Evolutionary conservation across 345 rosid species (phyloP).

Genomic region (Toxicodendron radicans): DNA sequence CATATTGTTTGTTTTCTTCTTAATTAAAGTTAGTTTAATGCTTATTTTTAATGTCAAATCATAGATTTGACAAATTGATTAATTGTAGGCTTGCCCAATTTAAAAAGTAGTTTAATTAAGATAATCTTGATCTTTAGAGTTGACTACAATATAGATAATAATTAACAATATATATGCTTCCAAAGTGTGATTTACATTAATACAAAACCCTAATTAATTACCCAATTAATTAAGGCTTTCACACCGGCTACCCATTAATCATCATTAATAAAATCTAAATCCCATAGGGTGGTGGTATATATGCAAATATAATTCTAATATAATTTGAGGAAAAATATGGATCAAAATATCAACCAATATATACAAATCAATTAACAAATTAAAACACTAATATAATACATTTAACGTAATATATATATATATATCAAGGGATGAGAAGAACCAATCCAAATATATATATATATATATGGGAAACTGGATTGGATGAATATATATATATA

Average conservation of each 20-base stretch:
- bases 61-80: not conserved
- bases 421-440: constrained; percentile 18
- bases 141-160: not conserved
- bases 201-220: not conserved
- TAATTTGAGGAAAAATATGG: not conserved
- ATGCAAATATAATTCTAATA: too few relatives aligned
- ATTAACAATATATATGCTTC: not conserved
- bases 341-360: not conserved
- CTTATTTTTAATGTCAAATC: too few relatives aligned
- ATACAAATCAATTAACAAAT: not conserved
- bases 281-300: too few relatives aligned
- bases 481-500: constrained; percentile 8
- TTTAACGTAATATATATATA: not conserved
- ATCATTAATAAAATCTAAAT: too few relatives aligned
- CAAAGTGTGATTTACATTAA: not conserved
- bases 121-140: not conserved
- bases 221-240: too few relatives aligned
- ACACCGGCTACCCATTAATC: too few relatives aligned
- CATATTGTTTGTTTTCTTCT: not conserved
- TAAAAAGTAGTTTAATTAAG: not conserved
- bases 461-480: constrained; percentile 31
- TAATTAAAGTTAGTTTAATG: not conserved
- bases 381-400: not conserved
- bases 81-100: not conserved
- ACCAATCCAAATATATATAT: constrained; percentile 35